Conservation (phyloP, 2,329 filamentous ascomycete genomes). For the Neoarthrinium moseri region DNA sequence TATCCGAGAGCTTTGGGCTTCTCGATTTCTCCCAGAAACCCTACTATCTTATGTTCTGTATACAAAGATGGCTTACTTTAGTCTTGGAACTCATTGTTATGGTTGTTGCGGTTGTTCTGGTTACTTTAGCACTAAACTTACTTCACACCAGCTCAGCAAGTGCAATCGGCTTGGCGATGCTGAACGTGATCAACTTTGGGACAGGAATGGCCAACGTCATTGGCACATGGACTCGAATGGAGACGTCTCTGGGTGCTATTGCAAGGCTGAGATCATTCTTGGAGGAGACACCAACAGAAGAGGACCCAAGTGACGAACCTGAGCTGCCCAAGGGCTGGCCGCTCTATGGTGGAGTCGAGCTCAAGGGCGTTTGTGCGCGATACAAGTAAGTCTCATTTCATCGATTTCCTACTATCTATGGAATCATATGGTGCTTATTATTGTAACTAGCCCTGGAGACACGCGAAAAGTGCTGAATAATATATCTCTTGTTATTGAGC, state of each 20-base stretch:
- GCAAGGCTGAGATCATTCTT: constrained; percentile 22
- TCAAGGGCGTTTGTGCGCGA: constrained; percentile 23
- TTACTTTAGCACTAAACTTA: constrained; percentile 14
- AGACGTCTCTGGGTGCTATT: constrained; percentile 16
- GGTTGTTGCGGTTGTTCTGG: constrained; percentile 19
- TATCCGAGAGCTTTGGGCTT: constrained; percentile 12
- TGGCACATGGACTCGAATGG: constrained; percentile 3
- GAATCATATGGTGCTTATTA: neutral
- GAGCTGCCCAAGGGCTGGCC: constrained; percentile 24
- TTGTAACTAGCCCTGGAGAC: neutral
- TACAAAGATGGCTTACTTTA: constrained; percentile 28
- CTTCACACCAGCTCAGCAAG: neutral
- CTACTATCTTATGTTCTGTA: constrained; percentile 1
- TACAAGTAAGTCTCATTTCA: constrained; percentile 13
- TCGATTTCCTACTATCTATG: neutral
- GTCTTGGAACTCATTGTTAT: neutral
- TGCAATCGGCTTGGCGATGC: neutral
- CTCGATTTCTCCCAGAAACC: constrained; percentile 1
- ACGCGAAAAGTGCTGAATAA: neutral
- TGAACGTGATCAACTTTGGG: neutral
- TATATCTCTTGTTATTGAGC: neutral
- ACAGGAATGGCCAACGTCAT: neutral
- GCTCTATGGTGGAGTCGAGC: constrained; percentile 18
- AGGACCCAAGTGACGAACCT: constrained; percentile 20
- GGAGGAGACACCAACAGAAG: constrained; percentile 14